Conservation (phyloP, 2,329 filamentous ascomycete genomes). For the Hansfordia pulvinata region DNA sequence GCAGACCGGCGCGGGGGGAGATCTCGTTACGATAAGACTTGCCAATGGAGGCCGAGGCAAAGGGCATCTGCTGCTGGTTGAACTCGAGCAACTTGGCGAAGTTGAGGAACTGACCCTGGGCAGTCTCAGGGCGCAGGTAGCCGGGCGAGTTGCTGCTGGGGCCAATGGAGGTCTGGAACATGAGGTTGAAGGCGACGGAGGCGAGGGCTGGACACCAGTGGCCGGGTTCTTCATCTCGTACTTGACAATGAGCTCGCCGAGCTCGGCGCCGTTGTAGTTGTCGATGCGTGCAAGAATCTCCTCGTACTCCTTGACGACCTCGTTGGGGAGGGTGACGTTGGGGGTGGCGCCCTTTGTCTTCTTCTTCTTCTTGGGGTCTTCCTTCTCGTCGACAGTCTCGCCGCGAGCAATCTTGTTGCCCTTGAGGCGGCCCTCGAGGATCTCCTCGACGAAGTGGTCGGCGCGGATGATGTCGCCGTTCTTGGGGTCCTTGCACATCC, state of each 20-base stretch:
- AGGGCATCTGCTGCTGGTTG: constrained; percentile 91
- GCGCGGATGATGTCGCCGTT: constrained; percentile 93
- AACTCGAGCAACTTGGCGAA: constrained; percentile 94
- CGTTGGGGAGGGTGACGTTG: constrained; percentile 76
- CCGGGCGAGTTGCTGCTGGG: constrained; percentile 78
- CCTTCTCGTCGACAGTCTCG: constrained; percentile 64
- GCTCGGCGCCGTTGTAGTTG: constrained; percentile 80
- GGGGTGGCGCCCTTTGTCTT: constrained; percentile 69
- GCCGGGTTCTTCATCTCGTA: constrained; percentile 82
- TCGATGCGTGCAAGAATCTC: constrained; percentile 86
- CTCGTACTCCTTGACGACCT: constrained; percentile 78
- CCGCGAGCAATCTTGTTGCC: constrained; percentile 89
- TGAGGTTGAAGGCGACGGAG: constrained; percentile 94
- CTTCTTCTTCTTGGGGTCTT: constrained; percentile 64
- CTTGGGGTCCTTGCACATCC: constrained; percentile 99
- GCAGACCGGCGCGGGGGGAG: constrained; percentile 77
- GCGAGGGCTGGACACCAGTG: constrained; percentile 61
- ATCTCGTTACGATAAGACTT: constrained; percentile 99
- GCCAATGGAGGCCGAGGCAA: constrained; percentile 92
- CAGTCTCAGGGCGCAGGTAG: constrained; percentile 86
- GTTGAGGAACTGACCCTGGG: constrained; percentile 95
- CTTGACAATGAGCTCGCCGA: constrained; percentile 80
- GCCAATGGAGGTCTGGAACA: constrained; percentile 95
- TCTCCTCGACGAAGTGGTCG: constrained; percentile 91
- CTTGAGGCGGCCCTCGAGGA: constrained; percentile 76